Conservation (phyloP, 345 rosid species). For the Psidium guajava region DNA sequence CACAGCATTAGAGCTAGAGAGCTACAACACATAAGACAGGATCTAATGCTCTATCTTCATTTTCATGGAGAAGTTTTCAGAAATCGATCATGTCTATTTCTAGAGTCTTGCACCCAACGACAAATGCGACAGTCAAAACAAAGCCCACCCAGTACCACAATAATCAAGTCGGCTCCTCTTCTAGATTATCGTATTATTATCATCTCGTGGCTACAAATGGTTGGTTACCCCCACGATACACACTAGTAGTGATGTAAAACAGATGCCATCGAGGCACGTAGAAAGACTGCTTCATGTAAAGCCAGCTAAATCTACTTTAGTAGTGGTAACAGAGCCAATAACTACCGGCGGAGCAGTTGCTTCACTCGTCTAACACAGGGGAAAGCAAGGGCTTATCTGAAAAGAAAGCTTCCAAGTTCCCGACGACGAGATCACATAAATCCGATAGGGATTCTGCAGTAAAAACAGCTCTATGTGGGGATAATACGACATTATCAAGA, state of each 20-base stretch:
- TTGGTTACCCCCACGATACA: not conserved
- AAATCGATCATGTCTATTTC: not conserved
- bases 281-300: not conserved
- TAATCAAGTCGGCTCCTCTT: not conserved
- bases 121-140: not conserved
- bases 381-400: conserved; percentile 20
- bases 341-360: not conserved
- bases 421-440: conserved; percentile 17
- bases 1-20: not conserved
- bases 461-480: conserved; percentile 29
- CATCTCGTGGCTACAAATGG: not conserved
- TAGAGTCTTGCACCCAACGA: not conserved
- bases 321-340: not conserved
- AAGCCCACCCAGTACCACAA: not conserved
- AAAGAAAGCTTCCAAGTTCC: conserved; percentile 54
- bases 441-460: conserved; percentile 30
- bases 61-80: not conserved
- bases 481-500: conserved; percentile 37
- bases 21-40: not conserved
- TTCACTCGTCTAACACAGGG: not conserved
- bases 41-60: not conserved
- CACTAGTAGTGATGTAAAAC: not conserved
- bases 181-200: not conserved
- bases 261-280: not conserved
- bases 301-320: not conserved